A percentile compares a stretch with the other conserved stretches of the same genome.
Evolutionary conservation across 2,329 filamentous ascomycete genomes (phyloP).

Genomic region (Sporothrix globosa): DNA sequence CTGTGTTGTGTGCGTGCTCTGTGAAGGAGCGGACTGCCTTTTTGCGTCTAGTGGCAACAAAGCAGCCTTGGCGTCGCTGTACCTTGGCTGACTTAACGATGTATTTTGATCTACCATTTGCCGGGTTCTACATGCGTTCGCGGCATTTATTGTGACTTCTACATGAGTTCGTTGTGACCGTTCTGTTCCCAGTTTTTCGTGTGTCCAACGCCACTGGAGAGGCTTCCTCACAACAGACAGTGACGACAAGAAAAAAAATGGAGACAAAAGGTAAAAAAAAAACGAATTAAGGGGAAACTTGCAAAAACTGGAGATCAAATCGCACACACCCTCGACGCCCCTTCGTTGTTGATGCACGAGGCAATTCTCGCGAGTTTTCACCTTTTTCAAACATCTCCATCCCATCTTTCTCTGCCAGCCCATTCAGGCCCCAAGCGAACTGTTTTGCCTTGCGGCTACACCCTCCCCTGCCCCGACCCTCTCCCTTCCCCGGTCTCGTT

Average conservation of each 20-base stretch:
- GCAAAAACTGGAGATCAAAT: background rate
- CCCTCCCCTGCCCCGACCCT: background rate
- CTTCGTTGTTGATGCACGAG: background rate
- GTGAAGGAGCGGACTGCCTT: background rate
- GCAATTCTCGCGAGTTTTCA: conserved; percentile 26
- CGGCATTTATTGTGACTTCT: conserved; percentile 8
- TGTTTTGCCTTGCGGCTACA: background rate
- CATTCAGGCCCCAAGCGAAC: conserved; percentile 2
- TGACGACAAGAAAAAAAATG: conserved; percentile 7
- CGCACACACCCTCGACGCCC: background rate
- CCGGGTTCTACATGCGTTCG: conserved; percentile 14
- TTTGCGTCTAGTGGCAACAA: background rate
- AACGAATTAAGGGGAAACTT: background rate
- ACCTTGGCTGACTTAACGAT: background rate
- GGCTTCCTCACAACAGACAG: background rate
- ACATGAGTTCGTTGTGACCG: background rate
- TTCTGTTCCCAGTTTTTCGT: conserved; percentile 6
- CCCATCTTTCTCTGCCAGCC: background rate
- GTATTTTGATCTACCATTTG: conserved; percentile 7
- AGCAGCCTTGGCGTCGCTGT: conserved; percentile 10
- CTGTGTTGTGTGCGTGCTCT: too few species aligned
- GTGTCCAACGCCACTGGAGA: background rate
- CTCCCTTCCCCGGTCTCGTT: conserved; percentile 4
- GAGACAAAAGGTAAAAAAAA: conserved; percentile 12
- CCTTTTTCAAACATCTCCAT: conserved; percentile 24